Conservation (phyloP, 2,329 filamentous ascomycete species). For the Diaporthe sp. region DNA sequence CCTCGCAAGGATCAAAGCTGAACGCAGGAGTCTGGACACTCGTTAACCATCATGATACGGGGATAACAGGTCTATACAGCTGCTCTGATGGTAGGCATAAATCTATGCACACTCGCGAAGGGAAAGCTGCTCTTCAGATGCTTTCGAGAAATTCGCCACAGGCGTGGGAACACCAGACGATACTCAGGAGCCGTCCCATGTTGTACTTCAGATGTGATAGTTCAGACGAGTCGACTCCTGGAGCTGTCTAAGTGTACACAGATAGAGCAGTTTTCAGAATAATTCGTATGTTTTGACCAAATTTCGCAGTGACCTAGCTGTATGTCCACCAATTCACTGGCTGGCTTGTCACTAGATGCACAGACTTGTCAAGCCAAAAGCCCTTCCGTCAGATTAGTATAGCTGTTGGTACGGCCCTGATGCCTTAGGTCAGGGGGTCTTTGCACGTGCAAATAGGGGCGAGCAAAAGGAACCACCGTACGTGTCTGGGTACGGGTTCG, state of each 20-base stretch:
- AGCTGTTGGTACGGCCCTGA: too few species aligned
- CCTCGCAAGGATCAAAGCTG: rapidly evolving
- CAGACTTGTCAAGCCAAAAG: neutral
- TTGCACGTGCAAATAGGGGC: too few species aligned
- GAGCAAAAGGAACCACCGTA: too few species aligned
- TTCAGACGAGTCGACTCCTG: neutral
- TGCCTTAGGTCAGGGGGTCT: too few species aligned
- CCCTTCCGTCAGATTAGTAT: too few species aligned
- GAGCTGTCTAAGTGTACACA: neutral
- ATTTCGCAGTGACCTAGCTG: neutral
- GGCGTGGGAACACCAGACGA: neutral
- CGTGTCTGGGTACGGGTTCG: too few species aligned
- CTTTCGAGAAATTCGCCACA: neutral
- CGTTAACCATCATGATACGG: too few species aligned
- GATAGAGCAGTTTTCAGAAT: too few species aligned
- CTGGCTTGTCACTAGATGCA: neutral
- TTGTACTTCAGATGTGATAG: neutral
- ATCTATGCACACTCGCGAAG: neutral
- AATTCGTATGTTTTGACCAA: neutral
- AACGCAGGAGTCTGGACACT: too few species aligned
- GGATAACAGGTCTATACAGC: neutral
- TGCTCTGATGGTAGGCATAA: neutral
- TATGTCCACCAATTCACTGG: neutral
- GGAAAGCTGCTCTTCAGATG: neutral
- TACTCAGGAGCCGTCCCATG: neutral